Evolutionary conservation across 192 early-diverging fungal genomes (phyloP), one percentile per base, ranked within the genome.

Genomic region (Coemansia sp.): DNA sequence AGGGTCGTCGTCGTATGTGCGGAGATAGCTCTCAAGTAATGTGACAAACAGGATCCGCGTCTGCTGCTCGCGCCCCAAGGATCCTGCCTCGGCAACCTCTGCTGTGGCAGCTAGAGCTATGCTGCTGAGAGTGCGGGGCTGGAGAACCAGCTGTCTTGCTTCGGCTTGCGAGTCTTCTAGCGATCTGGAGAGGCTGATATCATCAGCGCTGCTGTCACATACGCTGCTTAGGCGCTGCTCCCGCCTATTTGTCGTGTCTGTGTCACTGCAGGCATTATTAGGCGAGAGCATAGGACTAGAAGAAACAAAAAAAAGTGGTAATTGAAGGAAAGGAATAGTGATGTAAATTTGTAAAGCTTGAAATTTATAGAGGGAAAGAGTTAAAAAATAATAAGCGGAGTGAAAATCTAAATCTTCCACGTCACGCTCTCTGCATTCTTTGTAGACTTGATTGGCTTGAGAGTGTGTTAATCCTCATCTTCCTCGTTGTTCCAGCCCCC

Each of bases 11-110:
- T 94, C 94, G 76, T 97, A 96, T 20, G 94, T 75, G 35, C 86
- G 75, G 69, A 94, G 95, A 82, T 95, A 98, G 70, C 92, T 92
- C 62, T 98, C 96, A 2, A 98, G 83, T 20, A 98, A 75, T 20
- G 93, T 90, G 0, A 96, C 95, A 15, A 98, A 84, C 0, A 98
- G 75, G 35, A 98, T 78, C 30, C 91, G 86, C 24, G 91, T 91
- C 71, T 95, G 93, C 18, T 75, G 73, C 55, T 80, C 78, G 22
- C 78, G 78, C n/a, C 73, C 78, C 69, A 75, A 65, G 2, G 58
- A n/a, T 30, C 58, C 39, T 5, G 34, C 35, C 16, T 34, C 34
- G 3, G 20, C 8, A 63, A 61, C n/a, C 41, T 53, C 61, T 29
- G 50, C n/a, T 40, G 53, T 35, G 22, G 66, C 56, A 22, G 39